Base-by-base conservation (phyloP, 331 rosid genomes). In the Quercus tomentella region DNA sequence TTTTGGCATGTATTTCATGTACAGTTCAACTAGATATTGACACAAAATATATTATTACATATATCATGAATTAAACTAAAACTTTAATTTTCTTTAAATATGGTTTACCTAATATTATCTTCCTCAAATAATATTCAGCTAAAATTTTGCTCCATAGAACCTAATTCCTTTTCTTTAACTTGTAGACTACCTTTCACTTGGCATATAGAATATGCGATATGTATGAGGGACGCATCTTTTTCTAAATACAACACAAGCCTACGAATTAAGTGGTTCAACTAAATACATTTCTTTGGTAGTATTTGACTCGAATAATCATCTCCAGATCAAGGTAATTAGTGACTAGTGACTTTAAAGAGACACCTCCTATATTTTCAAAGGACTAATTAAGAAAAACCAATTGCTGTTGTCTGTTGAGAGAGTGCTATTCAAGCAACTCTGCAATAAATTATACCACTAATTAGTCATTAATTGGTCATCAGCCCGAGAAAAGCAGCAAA, bases 391-490 rank as follows among this genome's bases (percentile, higher is more conserved):
- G 33, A 33, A 5, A 0, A 9, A 35, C 8, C 6, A 66, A 77
- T 41, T 68, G 75, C 73, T 28, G 28, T 21, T 55, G 2, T 70
- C 73, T 28, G 22, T 21, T 55, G 2, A 74, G 45, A 31, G 80
- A 78, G 83, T 83, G 80, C 28, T 49, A n/a, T 12, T 35, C 55
- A 78, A 63, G 76, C 75, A 61, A 86, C 70, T 55, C 70, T 18
- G 5, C 62, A 78, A 76, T 65, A 62, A 68, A 57, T 61, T 73
- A 68, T 67, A 68, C 35, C 61, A 26, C 23, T 37, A 80, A 22
- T 57, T 70, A 75, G 56, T 79, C 45, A 62, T 28, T 72, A 10
- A 14, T 61, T 75, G 73, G 66, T 76, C 86, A 70, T 81, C 80
- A 20, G 74, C 80, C 86, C 23, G 73, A 56, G 16, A 45, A 60